phyloP scores from a whole-genome alignment of 2,329 filamentous ascomycete species.

The Xylaria sp. region DNA sequence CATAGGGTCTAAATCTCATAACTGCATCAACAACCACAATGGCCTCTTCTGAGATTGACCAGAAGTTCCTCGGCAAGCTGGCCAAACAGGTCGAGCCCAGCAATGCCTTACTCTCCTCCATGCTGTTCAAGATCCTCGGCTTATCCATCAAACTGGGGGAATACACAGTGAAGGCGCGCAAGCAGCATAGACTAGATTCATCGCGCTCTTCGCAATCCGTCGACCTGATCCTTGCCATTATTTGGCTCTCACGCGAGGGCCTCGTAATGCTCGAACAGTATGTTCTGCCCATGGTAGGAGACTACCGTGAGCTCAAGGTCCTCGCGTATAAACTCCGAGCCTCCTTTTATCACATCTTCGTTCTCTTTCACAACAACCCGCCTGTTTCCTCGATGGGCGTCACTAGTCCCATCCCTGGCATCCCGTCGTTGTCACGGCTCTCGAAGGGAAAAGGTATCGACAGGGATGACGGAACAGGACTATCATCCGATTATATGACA shows the following conservation, averaged over 20 bases:
- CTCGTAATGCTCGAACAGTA: conserved; percentile 82
- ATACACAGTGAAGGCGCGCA: conserved; percentile 76
- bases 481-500: conserved; percentile 38
- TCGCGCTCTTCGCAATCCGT: conserved; percentile 74
- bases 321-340: conserved; percentile 87
- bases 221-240: conserved; percentile 78
- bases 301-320: conserved; percentile 78
- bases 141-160: conserved; percentile 82
- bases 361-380: conserved; percentile 90
- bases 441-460: conserved; percentile 48
- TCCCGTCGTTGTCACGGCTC: conserved; percentile 22
- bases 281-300: conserved; percentile 76
- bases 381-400: conserved; percentile 60
- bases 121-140: conserved; percentile 86
- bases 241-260: conserved; percentile 93
- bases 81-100: conserved; percentile 73
- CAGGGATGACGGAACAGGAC: conserved; percentile 40
- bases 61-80: conserved; percentile 90
- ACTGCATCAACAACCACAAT: conserved; percentile 43
- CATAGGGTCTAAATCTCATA: background rate
- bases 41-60: conserved; percentile 95
- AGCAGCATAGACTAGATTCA: conserved; percentile 74
- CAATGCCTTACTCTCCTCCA: conserved; percentile 72
- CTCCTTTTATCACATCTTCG: conserved; percentile 94
- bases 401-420: conserved; percentile 37